Evolutionary conservation across 176 grass and related monocot genomes (phyloP), one percentile per base, ranked within the genome.

Genomic region (Areca catechu): DNA sequence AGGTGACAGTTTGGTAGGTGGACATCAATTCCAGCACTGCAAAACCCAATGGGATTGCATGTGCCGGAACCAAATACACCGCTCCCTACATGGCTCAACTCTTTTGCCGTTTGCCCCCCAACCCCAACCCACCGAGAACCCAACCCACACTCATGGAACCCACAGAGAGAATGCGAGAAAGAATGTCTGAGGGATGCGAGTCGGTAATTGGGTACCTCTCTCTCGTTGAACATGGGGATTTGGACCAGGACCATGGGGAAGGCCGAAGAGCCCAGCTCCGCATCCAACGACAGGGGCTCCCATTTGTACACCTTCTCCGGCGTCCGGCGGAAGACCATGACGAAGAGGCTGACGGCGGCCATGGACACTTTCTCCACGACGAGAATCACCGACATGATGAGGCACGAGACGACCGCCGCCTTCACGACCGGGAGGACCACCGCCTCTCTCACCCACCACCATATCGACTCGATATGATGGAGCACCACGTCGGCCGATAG

Each of bases 191-290:
- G n/a, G n/a, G n/a, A 30, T 4, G 5, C 0, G 34, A 10, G 34
- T 12, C 1, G 14, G 34, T 6, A 29, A 29, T 29, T 29, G 6
- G 27, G 34, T 43, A 43, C 34, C 34, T 43, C 34, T 43, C 34
- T 43, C 34, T 43, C 34, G 14, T 43, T 43, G 3, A 43, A 43
- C 49, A 60, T 70, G 18, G 52, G 69, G 82, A 97, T 97, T 80
- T 97, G 92, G 76, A 97, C 86, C 22, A 97, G 86, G 77, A 97
- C 92, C 86, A 77, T 71, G 1, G 92, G 83, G 24, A 71, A 90
- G 34, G 51, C 53, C 0, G 61, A 65, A 17, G 79, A 74, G 37
- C 68, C 67, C 57, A 79, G 70, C 48, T 37, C 48, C 18, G 17
- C 65, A 51, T 14, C 71, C 21, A 3, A 62, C 43, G 30, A 14